A percentile compares a stretch with the other conserved stretches of the same genome.
These are phyloP conservation scores for Spirogloea muscicola DNA, from an alignment of 139 green algal species.

Conservation along the genomic window DNA sequence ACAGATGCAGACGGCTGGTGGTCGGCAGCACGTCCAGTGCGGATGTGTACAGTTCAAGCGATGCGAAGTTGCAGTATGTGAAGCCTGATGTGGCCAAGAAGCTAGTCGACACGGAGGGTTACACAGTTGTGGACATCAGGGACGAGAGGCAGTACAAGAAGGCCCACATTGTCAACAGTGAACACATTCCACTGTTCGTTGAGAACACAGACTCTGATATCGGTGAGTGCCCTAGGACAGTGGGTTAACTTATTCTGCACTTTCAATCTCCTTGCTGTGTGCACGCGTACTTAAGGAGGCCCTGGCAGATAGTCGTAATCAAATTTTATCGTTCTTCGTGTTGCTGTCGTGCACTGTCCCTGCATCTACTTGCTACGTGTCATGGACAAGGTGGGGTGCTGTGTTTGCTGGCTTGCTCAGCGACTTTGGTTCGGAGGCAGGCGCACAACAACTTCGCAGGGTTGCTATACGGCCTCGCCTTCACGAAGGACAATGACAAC, in stretches of 20 bases:
- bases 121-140: constrained; percentile 30
- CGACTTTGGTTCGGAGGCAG: constrained; percentile 14
- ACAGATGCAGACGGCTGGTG: too few relatives aligned
- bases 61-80: constrained; percentile 30
- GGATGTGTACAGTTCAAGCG: too few relatives aligned
- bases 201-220: constrained; percentile 34
- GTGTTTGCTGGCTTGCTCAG: constrained; percentile 5
- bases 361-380: not conserved
- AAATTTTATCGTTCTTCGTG: not conserved
- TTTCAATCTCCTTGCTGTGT: not conserved
- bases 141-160: constrained; percentile 37
- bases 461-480: constrained; percentile 27
- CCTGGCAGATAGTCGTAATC: not conserved
- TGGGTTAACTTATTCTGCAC: not conserved
- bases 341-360: not conserved
- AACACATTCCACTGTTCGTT: constrained; percentile 36
- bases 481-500: constrained; percentile 38
- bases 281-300: not conserved
- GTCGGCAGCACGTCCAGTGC: too few relatives aligned
- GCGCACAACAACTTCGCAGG: constrained; percentile 33
- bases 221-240: not conserved
- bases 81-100: constrained; percentile 33
- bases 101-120: constrained; percentile 31
- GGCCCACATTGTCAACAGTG: constrained; percentile 10
- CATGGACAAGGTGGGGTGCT: not conserved